Evolutionary conservation across 495 filamentous ascomycete species (phyloP).

Genomic region (Massariosphaeria phaeospora): DNA sequence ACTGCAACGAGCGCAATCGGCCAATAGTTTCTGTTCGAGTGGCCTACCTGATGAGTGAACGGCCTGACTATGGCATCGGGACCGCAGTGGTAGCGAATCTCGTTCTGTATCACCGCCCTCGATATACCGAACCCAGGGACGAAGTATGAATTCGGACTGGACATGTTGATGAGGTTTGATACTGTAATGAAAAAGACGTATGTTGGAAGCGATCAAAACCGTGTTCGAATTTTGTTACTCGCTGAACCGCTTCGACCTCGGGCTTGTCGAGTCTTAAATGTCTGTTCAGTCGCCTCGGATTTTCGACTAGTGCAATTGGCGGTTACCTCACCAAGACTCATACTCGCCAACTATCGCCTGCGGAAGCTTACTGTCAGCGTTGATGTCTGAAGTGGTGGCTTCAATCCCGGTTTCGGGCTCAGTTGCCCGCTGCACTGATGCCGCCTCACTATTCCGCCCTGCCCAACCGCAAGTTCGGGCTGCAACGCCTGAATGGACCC

Average conservation of each 20-base stretch:
- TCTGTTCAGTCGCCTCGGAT: no score
- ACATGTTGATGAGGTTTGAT: constrained; percentile 6
- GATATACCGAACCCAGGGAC: constrained; percentile 38
- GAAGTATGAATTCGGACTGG: constrained; percentile 34
- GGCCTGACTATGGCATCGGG: constrained; percentile 37
- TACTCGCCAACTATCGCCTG: no score
- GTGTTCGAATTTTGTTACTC: background rate
- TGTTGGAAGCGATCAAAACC: background rate
- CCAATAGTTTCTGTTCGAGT: background rate
- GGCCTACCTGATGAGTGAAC: constrained; percentile 34
- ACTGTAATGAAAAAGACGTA: background rate
- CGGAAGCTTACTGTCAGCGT: no score
- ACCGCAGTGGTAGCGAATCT: constrained; percentile 38
- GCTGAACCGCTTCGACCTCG: no score
- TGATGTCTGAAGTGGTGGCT: no score
- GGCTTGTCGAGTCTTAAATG: background rate
- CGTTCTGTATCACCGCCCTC: constrained; percentile 36
- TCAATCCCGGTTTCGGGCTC: no score
- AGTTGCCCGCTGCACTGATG: no score
- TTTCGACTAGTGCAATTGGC: no score
- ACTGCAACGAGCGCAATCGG: background rate
- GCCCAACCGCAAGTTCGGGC: no score
- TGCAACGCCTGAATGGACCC: no score
- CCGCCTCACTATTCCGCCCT: no score
- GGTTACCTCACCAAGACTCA: no score